Evolutionary conservation across 192 early-diverging fungal species (phyloP).

Genomic region (Coemansia reversa): DNA sequence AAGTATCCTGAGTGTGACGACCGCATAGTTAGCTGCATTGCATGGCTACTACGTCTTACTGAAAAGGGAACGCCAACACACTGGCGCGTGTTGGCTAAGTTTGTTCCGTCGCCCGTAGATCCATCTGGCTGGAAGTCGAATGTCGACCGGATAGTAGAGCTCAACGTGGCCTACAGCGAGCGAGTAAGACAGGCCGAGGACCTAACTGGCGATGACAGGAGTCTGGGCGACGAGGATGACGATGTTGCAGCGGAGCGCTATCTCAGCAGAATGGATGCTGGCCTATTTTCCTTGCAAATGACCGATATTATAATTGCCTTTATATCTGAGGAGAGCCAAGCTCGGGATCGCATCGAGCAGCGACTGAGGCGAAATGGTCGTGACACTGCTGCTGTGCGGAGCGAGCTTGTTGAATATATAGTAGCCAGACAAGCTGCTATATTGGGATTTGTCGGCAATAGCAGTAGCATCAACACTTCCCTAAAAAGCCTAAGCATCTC

Average conservation of each 20-base stretch:
- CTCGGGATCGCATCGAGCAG: conserved; percentile 20
- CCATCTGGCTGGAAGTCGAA: conserved; percentile 74
- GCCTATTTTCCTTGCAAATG: conserved; percentile 78
- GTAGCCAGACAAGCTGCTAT: conserved; percentile 6
- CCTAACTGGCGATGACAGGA: conserved; percentile 51
- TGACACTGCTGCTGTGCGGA: conserved; percentile 13
- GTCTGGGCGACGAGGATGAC: conserved; percentile 63
- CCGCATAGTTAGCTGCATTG: conserved; percentile 79
- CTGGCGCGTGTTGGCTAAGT: conserved; percentile 78
- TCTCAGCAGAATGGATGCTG: conserved; percentile 68
- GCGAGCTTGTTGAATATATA: conserved; percentile 38
- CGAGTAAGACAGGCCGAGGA: conserved; percentile 60
- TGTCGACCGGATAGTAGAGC: conserved; percentile 77
- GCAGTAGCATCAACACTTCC: neutral
- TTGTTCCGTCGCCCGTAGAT: conserved; percentile 54
- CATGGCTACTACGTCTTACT: conserved; percentile 73
- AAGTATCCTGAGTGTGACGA: conserved; percentile 78
- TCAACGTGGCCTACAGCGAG: conserved; percentile 67
- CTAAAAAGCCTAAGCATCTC: neutral
- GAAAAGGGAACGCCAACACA: conserved; percentile 59
- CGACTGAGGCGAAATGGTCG: conserved; percentile 35
- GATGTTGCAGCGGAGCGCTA: conserved; percentile 62
- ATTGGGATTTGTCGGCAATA: conserved; percentile 4
- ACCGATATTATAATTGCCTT: conserved; percentile 69
- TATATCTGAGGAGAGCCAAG: conserved; percentile 58